Base-by-base conservation (phyloP, 2,329 filamentous ascomycete species). In the Thermoascus crustaceus region DNA sequence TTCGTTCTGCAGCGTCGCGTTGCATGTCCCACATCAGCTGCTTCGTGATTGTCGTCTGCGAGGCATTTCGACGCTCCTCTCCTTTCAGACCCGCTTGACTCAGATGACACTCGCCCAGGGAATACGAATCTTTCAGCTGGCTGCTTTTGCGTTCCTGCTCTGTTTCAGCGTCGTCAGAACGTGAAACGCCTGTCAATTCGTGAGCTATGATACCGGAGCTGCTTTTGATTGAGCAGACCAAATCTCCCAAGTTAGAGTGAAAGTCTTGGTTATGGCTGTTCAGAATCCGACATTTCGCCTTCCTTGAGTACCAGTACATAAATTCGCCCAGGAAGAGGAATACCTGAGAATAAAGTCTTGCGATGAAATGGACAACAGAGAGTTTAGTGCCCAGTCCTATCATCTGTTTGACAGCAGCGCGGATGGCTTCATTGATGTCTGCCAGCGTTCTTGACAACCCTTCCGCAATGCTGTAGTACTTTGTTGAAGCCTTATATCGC, bases 21-120 rank as follows among this genome's bases (percentile, higher is more conserved):
- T 58, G 57, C 6, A 60, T 58, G 17, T 60, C 57, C 55, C 56
- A 62, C 13, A 62, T 57, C 16, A 61, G 35, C 16, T 55, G 57
- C 7, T 55, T 53, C 3, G 53, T 58, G 20, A 59, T 47, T 11
- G 57, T 56, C 16, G 55, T 60, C 37, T 61, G 55, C 3, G 57
- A 52, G 2, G 55, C 55, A 29, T 50, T 43, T 22, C 49, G 52
- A 17, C 59, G 57, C 10, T 55, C 50, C 19, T 38, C 41, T 8
- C 53, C 52, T 13, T 54, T 52, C 21, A 50, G 42, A 4, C 59
- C 59, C 7, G 58, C 44, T 36, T 60, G 53, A 20, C 49, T 53
- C 23, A 58, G 40, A 39, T 53, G 50, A 6, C 55, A 52, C 21
- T 54, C 43, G 35, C 58, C 53, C 51, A 54, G 57, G 0, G 52